A percentile compares a stretch with the other conserved stretches of the same genome.
phyloP scores from a whole-genome alignment of 768 basidiomycete species.

The Pleurotus tuoliensis region DNA sequence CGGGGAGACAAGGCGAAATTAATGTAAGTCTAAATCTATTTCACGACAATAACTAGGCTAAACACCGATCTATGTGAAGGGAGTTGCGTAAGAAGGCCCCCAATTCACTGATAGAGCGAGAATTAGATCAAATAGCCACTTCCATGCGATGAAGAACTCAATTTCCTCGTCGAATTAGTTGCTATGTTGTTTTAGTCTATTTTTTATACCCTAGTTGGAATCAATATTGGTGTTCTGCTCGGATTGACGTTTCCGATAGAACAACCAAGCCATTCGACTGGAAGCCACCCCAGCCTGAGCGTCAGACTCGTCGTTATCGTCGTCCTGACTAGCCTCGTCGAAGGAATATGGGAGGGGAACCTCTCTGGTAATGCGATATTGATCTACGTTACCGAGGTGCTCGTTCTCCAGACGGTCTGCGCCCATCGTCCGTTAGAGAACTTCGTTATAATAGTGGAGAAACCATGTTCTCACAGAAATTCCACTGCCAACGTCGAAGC shows the following conservation, averaged over 20 bases:
- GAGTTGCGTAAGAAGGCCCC: conserved; percentile 71
- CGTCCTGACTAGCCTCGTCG: conserved; percentile 46
- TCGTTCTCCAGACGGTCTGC: conserved; percentile 84
- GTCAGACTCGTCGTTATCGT: conserved; percentile 37
- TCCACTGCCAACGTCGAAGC: conserved; percentile 84
- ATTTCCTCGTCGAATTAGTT: too few species aligned
- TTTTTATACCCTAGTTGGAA: background rate
- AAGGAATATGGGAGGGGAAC: conserved; percentile 77
- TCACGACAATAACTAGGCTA: conserved; percentile 5
- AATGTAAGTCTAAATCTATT: conserved; percentile 54
- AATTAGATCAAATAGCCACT: conserved; percentile 61
- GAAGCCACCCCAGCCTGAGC: conserved; percentile 20
- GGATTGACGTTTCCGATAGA: background rate
- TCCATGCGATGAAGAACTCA: conserved; percentile 55
- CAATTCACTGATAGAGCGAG: conserved; percentile 75
- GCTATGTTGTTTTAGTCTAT: background rate
- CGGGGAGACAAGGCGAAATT: conserved; percentile 79
- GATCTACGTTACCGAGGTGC: conserved; percentile 90
- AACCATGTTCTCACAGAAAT: conserved; percentile 63
- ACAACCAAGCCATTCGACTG: background rate
- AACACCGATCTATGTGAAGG: conserved; percentile 33
- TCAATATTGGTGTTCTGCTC: background rate
- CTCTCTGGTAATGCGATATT: conserved; percentile 85
- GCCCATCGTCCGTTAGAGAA: conserved; percentile 51
- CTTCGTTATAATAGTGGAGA: background rate